Conservation (phyloP, 371 early-diverging fungal genomes). For the Synchytrium microbalum region DNA sequence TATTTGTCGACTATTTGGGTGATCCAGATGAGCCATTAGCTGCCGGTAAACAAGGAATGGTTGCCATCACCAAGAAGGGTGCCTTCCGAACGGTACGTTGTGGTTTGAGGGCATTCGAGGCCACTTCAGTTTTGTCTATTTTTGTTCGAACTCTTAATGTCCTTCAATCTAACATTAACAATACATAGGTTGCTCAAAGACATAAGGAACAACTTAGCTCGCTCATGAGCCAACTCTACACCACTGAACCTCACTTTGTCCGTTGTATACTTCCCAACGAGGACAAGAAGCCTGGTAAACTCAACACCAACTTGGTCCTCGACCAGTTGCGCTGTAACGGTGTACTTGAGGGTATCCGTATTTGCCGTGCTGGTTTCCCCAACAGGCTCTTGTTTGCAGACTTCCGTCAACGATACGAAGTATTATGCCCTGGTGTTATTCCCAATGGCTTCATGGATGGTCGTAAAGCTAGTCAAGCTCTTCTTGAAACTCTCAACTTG, state of each 20-base stretch:
- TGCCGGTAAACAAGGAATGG: conserved; percentile 23
- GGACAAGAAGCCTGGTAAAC: conserved; percentile 79
- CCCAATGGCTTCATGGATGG: conserved; percentile 82
- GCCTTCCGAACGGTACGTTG: conserved; percentile 84
- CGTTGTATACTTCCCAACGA: conserved; percentile 99
- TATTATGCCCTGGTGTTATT: conserved; percentile 73
- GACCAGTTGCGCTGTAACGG: conserved; percentile 99
- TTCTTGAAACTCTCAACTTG: conserved; percentile 65
- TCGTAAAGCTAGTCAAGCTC: conserved; percentile 65
- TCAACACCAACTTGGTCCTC: conserved; percentile 79
- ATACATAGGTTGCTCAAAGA: conserved; percentile 53
- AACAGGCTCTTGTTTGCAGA: conserved; percentile 90
- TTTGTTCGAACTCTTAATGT: background rate
- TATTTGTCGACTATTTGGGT: conserved; percentile 75
- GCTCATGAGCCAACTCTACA: conserved; percentile 85
- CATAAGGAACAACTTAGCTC: conserved; percentile 92
- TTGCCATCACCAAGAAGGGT: conserved; percentile 54
- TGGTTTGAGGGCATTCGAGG: background rate
- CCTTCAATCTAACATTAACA: background rate
- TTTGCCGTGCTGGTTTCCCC: conserved; percentile 97
- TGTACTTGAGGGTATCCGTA: conserved; percentile 99
- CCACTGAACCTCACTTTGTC: conserved; percentile 98
- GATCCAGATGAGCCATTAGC: conserved; percentile 45
- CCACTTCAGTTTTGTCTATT: background rate
- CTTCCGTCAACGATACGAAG: conserved; percentile 92